phyloP scores from a whole-genome alignment of 2,329 filamentous ascomycete genomes.

The Exserohilum turcica region DNA sequence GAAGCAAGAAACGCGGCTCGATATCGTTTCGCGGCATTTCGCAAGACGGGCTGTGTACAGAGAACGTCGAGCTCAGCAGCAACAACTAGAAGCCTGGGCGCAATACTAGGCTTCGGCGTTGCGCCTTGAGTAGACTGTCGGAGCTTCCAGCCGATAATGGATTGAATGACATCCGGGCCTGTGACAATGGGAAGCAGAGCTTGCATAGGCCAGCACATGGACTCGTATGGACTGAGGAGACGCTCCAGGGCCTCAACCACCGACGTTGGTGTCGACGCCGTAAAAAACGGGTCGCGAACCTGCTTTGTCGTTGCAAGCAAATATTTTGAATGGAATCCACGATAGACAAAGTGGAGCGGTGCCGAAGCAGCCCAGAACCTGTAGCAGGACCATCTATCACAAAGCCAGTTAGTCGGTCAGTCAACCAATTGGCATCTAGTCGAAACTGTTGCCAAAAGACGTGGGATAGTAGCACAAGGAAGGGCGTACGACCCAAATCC shows the following conservation, averaged over 20 bases:
- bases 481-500: conserved; percentile 55
- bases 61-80: conserved; percentile 35
- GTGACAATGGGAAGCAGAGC: conserved; percentile 55
- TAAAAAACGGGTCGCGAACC: conserved; percentile 59
- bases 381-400: conserved; percentile 26
- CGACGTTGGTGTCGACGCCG: conserved; percentile 48
- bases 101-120: background rate
- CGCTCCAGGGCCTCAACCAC: conserved; percentile 52
- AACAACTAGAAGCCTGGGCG: conserved; percentile 28
- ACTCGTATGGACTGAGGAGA: conserved; percentile 57
- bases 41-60: conserved; percentile 35
- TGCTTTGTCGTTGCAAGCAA: conserved; percentile 58
- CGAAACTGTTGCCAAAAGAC: too few relatives aligned
- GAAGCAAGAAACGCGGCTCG: conserved; percentile 40
- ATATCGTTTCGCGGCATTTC: conserved; percentile 50
- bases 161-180: conserved; percentile 48
- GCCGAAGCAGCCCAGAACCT: conserved; percentile 32
- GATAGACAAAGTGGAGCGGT: conserved; percentile 45
- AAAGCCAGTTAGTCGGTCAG: too few relatives aligned
- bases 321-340: conserved; percentile 57
- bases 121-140: conserved; percentile 34
- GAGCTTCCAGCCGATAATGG: conserved; percentile 45
- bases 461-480: background rate
- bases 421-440: too few relatives aligned
- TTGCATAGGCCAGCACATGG: conserved; percentile 58